These are phyloP conservation scores for Thermothelomyces thermophilus DNA, from an alignment of 2,329 filamentous ascomycete species.

Conservation along the genomic window DNA sequence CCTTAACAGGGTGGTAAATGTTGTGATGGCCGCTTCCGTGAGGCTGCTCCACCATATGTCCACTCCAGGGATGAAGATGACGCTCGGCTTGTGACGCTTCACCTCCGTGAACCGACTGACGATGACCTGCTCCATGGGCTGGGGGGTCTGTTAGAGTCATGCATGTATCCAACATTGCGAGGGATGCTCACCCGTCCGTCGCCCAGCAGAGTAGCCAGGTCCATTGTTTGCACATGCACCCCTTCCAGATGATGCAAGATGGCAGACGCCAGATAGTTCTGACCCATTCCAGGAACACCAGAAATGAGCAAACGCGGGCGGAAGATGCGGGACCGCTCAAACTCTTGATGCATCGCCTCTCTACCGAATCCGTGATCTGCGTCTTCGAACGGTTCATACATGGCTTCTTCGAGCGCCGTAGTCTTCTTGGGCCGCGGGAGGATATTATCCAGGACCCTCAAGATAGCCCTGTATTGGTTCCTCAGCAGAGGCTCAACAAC, in stretches of 20 bases:
- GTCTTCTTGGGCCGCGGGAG: slow-evolving; percentile 79
- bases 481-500: slow-evolving; percentile 75
- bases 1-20: slow-evolving; percentile 74
- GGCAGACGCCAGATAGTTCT: slow-evolving; percentile 79
- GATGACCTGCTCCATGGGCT: slow-evolving; percentile 78
- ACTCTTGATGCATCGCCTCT: slow-evolving; percentile 68
- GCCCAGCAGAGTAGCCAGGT: slow-evolving; percentile 77
- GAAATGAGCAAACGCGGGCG: slow-evolving; percentile 78
- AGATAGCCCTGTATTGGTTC: slow-evolving; percentile 63
- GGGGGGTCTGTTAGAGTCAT: slow-evolving; percentile 25
- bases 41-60: slow-evolving; percentile 74
- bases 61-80: slow-evolving; percentile 88
- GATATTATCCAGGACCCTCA: slow-evolving; percentile 62
- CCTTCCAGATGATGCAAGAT: slow-evolving; percentile 88
- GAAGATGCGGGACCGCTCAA: slow-evolving; percentile 83
- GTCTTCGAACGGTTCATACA: slow-evolving; percentile 81
- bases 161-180: slow-evolving; percentile 8
- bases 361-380: slow-evolving; percentile 77
- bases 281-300: slow-evolving; percentile 85
- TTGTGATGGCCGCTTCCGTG: slow-evolving; percentile 61
- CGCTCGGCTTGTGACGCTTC: slow-evolving; percentile 87
- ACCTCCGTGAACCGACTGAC: slow-evolving; percentile 89
- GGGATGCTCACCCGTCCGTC: slow-evolving; percentile 62
- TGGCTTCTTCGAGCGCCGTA: slow-evolving; percentile 87
- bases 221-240: slow-evolving; percentile 90